Conservation (phyloP, 208 protist genomes). For the Naegleria fowleri region DNA sequence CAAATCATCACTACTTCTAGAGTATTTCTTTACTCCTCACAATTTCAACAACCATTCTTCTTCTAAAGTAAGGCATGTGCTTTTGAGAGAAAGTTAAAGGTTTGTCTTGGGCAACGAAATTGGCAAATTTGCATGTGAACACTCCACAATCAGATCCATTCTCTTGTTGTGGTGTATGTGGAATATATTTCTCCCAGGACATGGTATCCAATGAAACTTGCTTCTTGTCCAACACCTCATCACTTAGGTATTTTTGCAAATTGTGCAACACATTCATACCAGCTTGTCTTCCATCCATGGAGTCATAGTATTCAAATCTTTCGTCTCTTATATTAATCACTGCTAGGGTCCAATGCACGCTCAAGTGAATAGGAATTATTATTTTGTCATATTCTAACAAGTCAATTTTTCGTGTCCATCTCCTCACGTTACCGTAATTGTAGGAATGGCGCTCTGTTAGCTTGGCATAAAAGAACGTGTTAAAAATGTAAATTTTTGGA, state of each 20-base stretch:
- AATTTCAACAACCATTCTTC: slow-evolving; percentile 18
- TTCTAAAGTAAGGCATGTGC: slow-evolving; percentile 29
- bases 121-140: slow-evolving; percentile 19
- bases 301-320: slow-evolving; percentile 58
- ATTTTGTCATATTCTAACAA: slow-evolving; percentile 48
- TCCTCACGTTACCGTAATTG: slow-evolving; percentile 41
- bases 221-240: slow-evolving; percentile 26
- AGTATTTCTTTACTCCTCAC: neutral
- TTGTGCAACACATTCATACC: neutral
- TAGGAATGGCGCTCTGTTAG: slow-evolving; percentile 29
- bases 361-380: slow-evolving; percentile 50
- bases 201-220: neutral
- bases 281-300: neutral
- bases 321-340: slow-evolving; percentile 52
- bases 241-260: slow-evolving; percentile 22
- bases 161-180: slow-evolving; percentile 17
- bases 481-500: slow-evolving; percentile 46
- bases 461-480: slow-evolving; percentile 49
- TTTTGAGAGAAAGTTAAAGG: slow-evolving; percentile 10
- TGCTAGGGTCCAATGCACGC: slow-evolving; percentile 51
- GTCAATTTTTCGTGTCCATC: slow-evolving; percentile 47
- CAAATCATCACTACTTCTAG: neutral
- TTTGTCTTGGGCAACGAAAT: neutral
- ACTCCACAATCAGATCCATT: slow-evolving; percentile 30
- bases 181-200: neutral